Base-by-base conservation (phyloP, 2,329 filamentous ascomycete species). In the Exophiala oligosperma region DNA sequence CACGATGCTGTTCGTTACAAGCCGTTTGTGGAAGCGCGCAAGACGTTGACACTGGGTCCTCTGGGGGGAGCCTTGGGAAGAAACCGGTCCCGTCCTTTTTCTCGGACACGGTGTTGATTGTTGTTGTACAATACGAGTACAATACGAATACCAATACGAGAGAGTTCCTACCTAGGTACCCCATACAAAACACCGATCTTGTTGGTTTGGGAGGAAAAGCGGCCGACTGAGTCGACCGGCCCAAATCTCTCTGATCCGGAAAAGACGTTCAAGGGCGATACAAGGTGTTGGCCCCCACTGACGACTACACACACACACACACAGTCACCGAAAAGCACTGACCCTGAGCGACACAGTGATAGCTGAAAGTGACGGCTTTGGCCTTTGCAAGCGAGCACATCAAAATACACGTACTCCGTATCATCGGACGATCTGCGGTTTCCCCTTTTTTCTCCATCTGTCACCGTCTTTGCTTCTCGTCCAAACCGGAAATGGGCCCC, bases 1-100 rank as follows among this genome's bases (percentile, higher is more conserved):
- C 41, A 29, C 53, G 40, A 44, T 46, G 35, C 52, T 24, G 60
- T 62, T 62, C 60, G 54, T 62, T 41, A 41, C 38, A 17, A 14
- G 8, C 38, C 11, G 38, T 35, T 35, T 38, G 14, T 23, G 41
- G 53, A 17, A 17, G 24, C 53, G 17, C 17, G 17, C 17, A 17
- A 52, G 49, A 51, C 52, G 53, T 38, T 47, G 49, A 48, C 53
- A 46, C 26, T 44, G 11, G 29, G 5, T 35, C 6, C 29, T 35
- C 9, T 8, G 29, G 6, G 2, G 29, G 14, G 46, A 4, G 28
- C 14, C 24, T 11, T 12, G 5, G 26, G 8, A 48, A 48, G 46
- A 24, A 12, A 29, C 24, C n/a, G 8, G 23, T 23, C 11, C 29
- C 11, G 29, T 4, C 29, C 7, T 8, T 35, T 35, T 35, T 4